phyloP scores from a whole-genome alignment of 768 basidiomycete genomes.

The Saitozyma sp. region DNA sequence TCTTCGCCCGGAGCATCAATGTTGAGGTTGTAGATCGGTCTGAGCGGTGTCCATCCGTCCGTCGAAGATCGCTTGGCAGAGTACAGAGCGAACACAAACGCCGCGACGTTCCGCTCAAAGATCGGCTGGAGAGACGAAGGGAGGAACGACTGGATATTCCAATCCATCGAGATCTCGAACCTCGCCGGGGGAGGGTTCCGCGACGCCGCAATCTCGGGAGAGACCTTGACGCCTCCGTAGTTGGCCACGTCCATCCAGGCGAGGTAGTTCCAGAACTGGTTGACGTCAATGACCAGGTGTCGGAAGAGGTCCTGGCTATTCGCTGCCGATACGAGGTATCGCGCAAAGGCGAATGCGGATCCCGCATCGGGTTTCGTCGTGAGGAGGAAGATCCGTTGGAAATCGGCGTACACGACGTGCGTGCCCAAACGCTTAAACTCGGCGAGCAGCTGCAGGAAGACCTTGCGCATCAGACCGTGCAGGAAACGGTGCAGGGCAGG shows the following conservation, averaged over 20 bases:
- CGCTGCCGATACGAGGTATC: constrained; percentile 89
- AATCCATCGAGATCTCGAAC: constrained; percentile 64
- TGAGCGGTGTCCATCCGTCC: constrained; percentile 69
- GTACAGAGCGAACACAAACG: constrained; percentile 83
- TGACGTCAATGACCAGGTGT: constrained; percentile 80
- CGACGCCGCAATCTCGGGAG: constrained; percentile 53
- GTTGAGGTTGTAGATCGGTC: constrained; percentile 63
- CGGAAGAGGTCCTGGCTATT: constrained; percentile 94
- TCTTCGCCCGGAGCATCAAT: constrained; percentile 35
- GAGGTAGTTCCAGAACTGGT: constrained; percentile 88
- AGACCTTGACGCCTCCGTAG: constrained; percentile 74
- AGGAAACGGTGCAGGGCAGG: constrained; percentile 89
- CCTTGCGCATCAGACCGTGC: constrained; percentile 95
- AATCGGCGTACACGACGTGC: constrained; percentile 89
- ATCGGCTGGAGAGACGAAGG: constrained; percentile 77
- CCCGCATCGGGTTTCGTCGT: constrained; percentile 90
- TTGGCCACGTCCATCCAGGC: constrained; percentile 96
- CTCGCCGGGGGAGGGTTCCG: constrained; percentile 22
- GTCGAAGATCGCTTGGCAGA: constrained; percentile 64
- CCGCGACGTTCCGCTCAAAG: constrained; percentile 71
- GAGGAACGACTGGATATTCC: constrained; percentile 90
- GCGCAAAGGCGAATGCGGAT: constrained; percentile 91
- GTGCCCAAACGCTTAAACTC: constrained; percentile 95
- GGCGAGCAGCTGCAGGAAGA: constrained; percentile 91
- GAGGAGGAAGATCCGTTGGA: constrained; percentile 81